Evolutionary conservation across 768 basidiomycete species (phyloP).

Genomic region (Multifurca ochricompacta): DNA sequence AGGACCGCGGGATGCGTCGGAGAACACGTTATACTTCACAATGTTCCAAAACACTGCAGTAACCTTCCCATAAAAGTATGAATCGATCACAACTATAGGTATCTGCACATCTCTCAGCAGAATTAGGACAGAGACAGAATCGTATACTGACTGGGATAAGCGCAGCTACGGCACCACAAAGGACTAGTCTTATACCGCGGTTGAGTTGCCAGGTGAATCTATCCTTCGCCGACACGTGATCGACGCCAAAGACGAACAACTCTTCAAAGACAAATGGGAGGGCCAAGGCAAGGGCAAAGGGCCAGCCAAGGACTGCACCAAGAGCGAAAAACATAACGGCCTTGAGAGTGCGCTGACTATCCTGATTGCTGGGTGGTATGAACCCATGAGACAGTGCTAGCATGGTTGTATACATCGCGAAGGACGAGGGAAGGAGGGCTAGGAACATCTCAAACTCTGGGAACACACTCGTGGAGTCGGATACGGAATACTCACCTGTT

Average conservation of each 20-base stretch:
- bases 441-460: slow-evolving; percentile 12
- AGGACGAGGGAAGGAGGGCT: slow-evolving; percentile 95
- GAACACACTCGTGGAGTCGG: neutral
- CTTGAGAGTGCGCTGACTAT: slow-evolving; percentile 49
- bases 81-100: slow-evolving; percentile 79
- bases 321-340: slow-evolving; percentile 68
- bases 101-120: slow-evolving; percentile 41
- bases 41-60: slow-evolving; percentile 90
- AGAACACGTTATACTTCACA: slow-evolving; percentile 87
- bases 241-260: slow-evolving; percentile 67
- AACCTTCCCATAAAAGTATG: slow-evolving; percentile 73
- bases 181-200: slow-evolving; percentile 52
- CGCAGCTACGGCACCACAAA: slow-evolving; percentile 45
- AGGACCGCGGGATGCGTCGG: slow-evolving; percentile 72
- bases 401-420: slow-evolving; percentile 84
- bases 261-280: slow-evolving; percentile 90
- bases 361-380: slow-evolving; percentile 45
- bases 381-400: slow-evolving; percentile 69
- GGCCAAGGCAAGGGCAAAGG: slow-evolving; percentile 82
- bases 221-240: slow-evolving; percentile 44
- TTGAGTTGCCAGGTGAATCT: slow-evolving; percentile 47
- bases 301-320: slow-evolving; percentile 93
- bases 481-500: slow-evolving; percentile 44
- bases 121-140: neutral
- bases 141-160: slow-evolving; percentile 51